phyloP scores from a whole-genome alignment of 371 early-diverging fungal genomes.

The Batkoa obscura region DNA sequence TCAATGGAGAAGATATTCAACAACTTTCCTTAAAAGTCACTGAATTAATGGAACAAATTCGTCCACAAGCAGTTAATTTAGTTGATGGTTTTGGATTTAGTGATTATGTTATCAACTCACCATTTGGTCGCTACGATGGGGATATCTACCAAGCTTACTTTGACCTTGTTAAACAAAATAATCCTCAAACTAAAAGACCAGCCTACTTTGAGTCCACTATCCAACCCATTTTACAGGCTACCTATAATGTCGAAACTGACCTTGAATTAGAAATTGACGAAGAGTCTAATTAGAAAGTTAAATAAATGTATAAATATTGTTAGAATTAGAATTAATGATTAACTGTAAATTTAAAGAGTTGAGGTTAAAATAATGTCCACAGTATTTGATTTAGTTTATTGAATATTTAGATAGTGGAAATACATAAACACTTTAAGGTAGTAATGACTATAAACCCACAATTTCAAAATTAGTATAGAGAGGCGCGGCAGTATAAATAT shows the following conservation, averaged over 20 bases:
- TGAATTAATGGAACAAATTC: slow-evolving; percentile 25
- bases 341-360: too few species aligned
- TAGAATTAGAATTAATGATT: too few species aligned
- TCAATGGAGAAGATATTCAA: slow-evolving; percentile 23
- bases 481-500: too few species aligned
- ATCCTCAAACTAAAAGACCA: background rate
- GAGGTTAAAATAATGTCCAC: too few species aligned
- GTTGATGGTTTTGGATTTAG: slow-evolving; percentile 62
- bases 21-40: slow-evolving; percentile 27
- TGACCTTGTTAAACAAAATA: slow-evolving; percentile 1
- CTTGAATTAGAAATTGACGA: slow-evolving; percentile 1
- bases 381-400: too few species aligned
- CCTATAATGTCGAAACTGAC: background rate
- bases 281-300: too few species aligned
- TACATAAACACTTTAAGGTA: too few species aligned
- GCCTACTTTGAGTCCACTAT: background rate
- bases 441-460: too few species aligned
- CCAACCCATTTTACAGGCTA: background rate
- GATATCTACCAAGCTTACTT: slow-evolving; percentile 27
- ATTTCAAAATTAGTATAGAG: too few species aligned
- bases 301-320: too few species aligned
- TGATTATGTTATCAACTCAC: slow-evolving; percentile 54
- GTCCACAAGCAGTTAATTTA: slow-evolving; percentile 46
- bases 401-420: too few species aligned
- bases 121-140: slow-evolving; percentile 55